Evolutionary conservation across 768 basidiomycete species (phyloP).

Genomic region (Kwoniella bestiolae): DNA sequence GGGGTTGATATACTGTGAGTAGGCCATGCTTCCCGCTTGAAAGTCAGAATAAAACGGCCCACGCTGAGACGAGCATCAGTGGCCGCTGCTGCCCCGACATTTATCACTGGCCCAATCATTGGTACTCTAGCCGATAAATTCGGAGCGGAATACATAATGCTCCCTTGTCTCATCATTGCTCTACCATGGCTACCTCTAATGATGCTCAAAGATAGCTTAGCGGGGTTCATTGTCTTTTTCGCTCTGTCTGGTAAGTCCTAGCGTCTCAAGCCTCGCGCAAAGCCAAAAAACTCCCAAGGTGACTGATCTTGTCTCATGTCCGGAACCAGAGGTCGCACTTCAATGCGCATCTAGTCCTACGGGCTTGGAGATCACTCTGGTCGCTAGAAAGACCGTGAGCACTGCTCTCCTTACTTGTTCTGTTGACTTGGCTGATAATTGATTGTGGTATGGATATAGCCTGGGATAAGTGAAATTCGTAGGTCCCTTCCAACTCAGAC

Average conservation of each 20-base stretch:
- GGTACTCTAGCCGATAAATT: slow-evolving; percentile 42
- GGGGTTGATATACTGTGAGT: slow-evolving; percentile 41
- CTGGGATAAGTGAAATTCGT: slow-evolving; percentile 44
- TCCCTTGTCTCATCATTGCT: slow-evolving; percentile 29
- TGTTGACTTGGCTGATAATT: no score
- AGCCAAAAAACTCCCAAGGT: not conserved
- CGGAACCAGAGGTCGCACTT: slow-evolving; percentile 25
- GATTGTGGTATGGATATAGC: no score
- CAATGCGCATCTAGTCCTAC: slow-evolving; percentile 36
- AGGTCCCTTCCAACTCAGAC: not conserved
- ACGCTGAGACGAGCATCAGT: slow-evolving; percentile 21
- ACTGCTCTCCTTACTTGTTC: not conserved
- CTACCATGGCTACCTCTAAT: slow-evolving; percentile 43
- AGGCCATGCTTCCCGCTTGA: no score
- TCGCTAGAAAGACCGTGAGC: slow-evolving; percentile 27
- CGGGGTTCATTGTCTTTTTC: slow-evolving; percentile 42
- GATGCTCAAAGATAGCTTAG: slow-evolving; percentile 31
- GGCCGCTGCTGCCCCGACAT: slow-evolving; percentile 44
- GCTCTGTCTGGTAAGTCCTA: slow-evolving; percentile 32
- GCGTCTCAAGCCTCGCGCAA: not conserved
- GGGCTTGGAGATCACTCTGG: slow-evolving; percentile 38
- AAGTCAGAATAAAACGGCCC: no score
- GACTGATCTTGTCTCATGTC: not conserved
- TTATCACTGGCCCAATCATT: slow-evolving; percentile 38
- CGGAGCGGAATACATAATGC: slow-evolving; percentile 40